phyloP scores from a whole-genome alignment of 495 filamentous ascomycete genomes.

The Peziza echinospora region DNA sequence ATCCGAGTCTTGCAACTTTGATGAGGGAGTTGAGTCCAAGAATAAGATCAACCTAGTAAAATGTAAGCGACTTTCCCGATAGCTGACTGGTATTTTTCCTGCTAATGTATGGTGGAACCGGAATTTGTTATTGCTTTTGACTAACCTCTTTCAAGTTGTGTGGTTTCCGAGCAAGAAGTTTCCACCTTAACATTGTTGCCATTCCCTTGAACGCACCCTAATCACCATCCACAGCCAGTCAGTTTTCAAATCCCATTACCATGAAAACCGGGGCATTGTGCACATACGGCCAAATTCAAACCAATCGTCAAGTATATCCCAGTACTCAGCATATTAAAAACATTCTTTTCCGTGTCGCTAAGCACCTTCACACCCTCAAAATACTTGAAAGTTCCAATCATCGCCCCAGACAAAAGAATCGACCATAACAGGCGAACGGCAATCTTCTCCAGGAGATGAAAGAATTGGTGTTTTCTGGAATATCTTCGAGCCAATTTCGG shows the following conservation, averaged over 20 bases:
- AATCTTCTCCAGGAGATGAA: constrained; percentile 7
- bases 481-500: constrained; percentile 4
- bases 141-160: constrained; percentile 9
- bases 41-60: constrained; percentile 8
- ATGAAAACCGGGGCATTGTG: neutral
- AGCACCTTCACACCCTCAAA: constrained; percentile 10
- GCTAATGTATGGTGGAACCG: too few species aligned
- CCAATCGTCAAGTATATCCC: constrained; percentile 7
- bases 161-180: constrained; percentile 7
- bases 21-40: constrained; percentile 9
- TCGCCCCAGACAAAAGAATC: constrained; percentile 3
- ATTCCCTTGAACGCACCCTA: constrained; percentile 12
- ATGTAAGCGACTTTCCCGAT: too few species aligned
- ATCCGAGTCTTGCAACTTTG: constrained; percentile 3
- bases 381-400: constrained; percentile 7
- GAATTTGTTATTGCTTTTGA: neutral
- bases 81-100: neutral
- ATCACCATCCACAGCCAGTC: neutral
- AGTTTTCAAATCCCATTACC: neutral
- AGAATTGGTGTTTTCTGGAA: constrained; percentile 6
- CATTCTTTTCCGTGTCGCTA: constrained; percentile 1
- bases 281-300: constrained; percentile 3
- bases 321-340: constrained; percentile 10
- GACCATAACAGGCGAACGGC: constrained; percentile 5
- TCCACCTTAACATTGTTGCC: constrained; percentile 9